Evolutionary conservation across 768 basidiomycete genomes (phyloP), one percentile per base, ranked within the genome.

Genomic region (Mycena vitilis): DNA sequence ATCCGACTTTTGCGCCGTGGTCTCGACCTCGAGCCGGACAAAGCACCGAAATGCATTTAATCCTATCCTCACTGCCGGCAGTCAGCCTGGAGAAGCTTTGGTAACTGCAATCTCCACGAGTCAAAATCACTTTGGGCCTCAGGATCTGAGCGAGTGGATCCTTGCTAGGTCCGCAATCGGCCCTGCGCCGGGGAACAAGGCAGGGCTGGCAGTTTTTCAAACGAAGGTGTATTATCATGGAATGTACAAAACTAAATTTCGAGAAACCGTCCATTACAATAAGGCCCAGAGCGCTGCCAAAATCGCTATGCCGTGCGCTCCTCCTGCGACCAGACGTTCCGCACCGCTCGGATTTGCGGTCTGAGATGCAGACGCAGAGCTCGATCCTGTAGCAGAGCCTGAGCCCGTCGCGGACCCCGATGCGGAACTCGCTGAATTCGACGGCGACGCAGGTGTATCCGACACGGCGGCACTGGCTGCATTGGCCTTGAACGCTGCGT

Each of bases 401-500:
- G 65, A 30, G n/a, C 37, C 20, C 4, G 57, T 25, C 3, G 45
- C 34, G 49, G 57, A 48, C 10, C 16, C 57, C 5, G 64, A 47
- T 8, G 54, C 54, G 9, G 66, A 36, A 16, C 65, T 22, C 6
- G 68, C 52, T 36, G 68, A 40, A 36, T 67, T 30, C 20, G 67
- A 30, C 36, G 68, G 30, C 36, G 72, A 59, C 20, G 52, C 45
- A 16, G 72, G 36, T 34, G 61, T 60, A 15, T 70, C 68, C 12
- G 76, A 13, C 73, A 53, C 73, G 37, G 78, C 70, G 15, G 75
- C 70, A 59, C 74, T 75, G 13, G 78, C 75, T 12, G 82, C 81
- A 58, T 82, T 84, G n/a, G 73, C 78, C 60, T 77, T 79, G 71
- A 82, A 82, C 3, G 66, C 73, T 15, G 77, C 76, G 51, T 78